Evolutionary conservation across 305 asterid genomes (phyloP).

Genomic region (Solanum hybrid): DNA sequence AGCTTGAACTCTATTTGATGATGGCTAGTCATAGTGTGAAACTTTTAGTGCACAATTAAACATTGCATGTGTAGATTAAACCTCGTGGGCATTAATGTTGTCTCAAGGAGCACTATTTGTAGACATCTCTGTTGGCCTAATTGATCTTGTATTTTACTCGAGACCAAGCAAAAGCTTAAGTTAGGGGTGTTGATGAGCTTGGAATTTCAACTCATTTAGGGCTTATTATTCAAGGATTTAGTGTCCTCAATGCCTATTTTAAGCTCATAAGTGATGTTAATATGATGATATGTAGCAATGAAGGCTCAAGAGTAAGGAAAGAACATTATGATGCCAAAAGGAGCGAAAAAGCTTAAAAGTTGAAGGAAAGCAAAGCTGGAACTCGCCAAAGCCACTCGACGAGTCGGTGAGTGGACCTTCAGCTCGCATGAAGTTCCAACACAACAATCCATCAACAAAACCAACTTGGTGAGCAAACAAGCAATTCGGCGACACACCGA

Average conservation of each 20-base stretch:
- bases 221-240: background rate
- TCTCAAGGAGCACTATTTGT: background rate
- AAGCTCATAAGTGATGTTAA: background rate
- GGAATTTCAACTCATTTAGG: background rate
- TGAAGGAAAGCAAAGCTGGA: background rate
- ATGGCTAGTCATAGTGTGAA: background rate
- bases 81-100: background rate
- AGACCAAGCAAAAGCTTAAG: background rate
- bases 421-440: background rate
- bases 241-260: background rate
- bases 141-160: background rate
- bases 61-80: background rate
- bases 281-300: background rate
- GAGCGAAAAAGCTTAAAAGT: background rate
- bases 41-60: background rate
- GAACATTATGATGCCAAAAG: background rate
- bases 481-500: background rate
- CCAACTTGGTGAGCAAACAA: background rate
- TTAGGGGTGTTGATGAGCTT: background rate
- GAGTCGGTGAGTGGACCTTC: background rate
- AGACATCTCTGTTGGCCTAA: background rate
- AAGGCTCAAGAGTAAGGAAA: background rate
- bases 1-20: background rate
- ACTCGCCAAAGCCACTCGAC: background rate
- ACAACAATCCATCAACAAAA: background rate